phyloP scores from a whole-genome alignment of 768 basidiomycete genomes.

The Phanerochaete carnosa region DNA sequence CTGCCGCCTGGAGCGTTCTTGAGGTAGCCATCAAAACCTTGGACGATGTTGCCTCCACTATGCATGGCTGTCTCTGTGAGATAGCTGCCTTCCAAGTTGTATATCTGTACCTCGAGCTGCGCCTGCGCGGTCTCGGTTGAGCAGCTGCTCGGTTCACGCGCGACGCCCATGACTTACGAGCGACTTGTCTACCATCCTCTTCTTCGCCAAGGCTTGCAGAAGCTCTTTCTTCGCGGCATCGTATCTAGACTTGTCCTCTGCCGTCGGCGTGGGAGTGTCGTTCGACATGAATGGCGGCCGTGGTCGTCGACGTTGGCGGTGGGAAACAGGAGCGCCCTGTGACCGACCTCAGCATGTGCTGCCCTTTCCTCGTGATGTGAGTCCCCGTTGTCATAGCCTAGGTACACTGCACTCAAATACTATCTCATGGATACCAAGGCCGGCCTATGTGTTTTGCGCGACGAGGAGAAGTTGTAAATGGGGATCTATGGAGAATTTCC shows the following conservation, averaged over 20 bases:
- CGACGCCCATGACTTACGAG: conserved; percentile 45
- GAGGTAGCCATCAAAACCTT: conserved; percentile 83
- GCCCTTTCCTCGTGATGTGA: neutral
- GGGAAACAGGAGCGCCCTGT: neutral
- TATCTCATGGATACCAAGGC: neutral
- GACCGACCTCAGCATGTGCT: neutral
- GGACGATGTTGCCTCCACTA: conserved; percentile 83
- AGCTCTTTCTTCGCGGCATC: conserved; percentile 75
- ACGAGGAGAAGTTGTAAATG: neutral
- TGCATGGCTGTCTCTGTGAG: conserved; percentile 73
- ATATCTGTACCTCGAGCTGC: conserved; percentile 74
- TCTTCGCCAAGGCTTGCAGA: conserved; percentile 68
- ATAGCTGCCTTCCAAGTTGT: conserved; percentile 72
- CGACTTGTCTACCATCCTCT: conserved; percentile 72
- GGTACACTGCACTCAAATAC: neutral
- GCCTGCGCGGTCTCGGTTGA: conserved; percentile 41
- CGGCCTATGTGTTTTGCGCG: neutral
- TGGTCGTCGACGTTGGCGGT: neutral
- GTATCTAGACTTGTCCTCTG: conserved; percentile 72
- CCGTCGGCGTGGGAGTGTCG: conserved; percentile 30
- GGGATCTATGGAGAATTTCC: too few species aligned
- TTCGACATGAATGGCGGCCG: neutral
- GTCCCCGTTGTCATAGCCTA: neutral
- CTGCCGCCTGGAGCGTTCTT: conserved; percentile 70
- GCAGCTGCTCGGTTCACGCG: neutral